Evolutionary conservation across 176 grass and related monocot genomes (phyloP).

Genomic region (Alopecurus myosuroides): DNA sequence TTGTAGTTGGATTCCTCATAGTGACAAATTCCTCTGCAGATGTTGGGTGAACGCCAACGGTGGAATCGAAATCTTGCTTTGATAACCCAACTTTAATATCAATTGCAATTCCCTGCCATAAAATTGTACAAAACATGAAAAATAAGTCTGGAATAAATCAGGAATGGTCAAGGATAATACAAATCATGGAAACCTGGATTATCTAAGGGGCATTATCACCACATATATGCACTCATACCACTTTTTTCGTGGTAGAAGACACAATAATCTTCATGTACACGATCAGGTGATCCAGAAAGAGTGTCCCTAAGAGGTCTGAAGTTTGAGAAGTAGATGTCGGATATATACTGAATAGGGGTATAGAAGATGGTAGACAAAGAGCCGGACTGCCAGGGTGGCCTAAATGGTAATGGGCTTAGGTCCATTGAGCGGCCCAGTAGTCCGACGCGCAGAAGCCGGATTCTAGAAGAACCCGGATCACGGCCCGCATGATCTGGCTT

Average conservation of each 20-base stretch:
- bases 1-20: conserved; percentile 71
- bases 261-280: conserved; percentile 90
- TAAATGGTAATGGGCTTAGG: no score
- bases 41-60: conserved; percentile 84
- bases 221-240: conserved; percentile 86
- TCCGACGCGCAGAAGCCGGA: no score
- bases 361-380: no score
- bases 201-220: conserved; percentile 84
- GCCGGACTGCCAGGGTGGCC: no score
- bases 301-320: conserved; percentile 90
- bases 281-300: conserved; percentile 87
- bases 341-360: no score
- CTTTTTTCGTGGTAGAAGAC: conserved; percentile 64
- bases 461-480: no score
- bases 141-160: neutral
- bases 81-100: conserved; percentile 82
- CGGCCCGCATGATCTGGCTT: no score
- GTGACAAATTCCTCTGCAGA: conserved; percentile 86
- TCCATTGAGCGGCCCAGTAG: no score
- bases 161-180: conserved; percentile 13
- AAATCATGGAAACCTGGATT: conserved; percentile 60
- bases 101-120: conserved; percentile 74
- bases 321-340: conserved; percentile 62
- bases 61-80: conserved; percentile 89
- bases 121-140: neutral